Evolutionary conservation across 768 basidiomycete genomes (phyloP).

Genomic region (Xerocomellus dryophilus): DNA sequence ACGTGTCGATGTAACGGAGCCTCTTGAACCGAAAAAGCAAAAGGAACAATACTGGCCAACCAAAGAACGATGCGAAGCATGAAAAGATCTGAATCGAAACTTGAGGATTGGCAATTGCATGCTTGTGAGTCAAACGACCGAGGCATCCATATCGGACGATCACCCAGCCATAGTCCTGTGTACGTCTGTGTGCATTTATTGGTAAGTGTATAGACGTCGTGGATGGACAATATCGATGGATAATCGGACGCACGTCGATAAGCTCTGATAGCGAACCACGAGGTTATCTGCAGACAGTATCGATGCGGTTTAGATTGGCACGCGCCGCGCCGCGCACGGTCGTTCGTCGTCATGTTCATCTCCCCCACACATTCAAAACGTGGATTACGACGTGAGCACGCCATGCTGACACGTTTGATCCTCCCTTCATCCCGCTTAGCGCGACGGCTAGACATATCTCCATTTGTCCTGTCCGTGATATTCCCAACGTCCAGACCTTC

Average conservation of each 20-base stretch:
- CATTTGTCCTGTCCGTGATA: neutral
- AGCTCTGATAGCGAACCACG: constrained; percentile 19
- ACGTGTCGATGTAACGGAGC: neutral
- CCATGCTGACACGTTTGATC: constrained; percentile 3
- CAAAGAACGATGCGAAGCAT: neutral
- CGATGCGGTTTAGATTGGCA: constrained; percentile 1
- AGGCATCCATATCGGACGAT: constrained; percentile 16
- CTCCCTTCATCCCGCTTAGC: neutral
- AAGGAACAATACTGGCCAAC: constrained; percentile 5
- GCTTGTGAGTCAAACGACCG: neutral
- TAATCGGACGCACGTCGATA: constrained; percentile 4
- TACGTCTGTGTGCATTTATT: constrained; percentile 2
- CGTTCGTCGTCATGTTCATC: neutral
- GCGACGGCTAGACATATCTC: neutral
- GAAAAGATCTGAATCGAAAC: constrained; percentile 1
- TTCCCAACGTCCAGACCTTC: neutral
- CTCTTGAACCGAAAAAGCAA: neutral
- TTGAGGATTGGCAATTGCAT: constrained; percentile 7
- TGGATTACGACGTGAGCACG: constrained; percentile 6
- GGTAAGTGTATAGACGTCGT: neutral
- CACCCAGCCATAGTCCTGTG: neutral
- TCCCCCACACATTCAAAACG: neutral
- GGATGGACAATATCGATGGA: neutral
- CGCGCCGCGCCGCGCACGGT: neutral
- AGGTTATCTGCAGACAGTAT: constrained; percentile 2